Percentiles rank a stretch among this genome's conserved stretches.
Evolutionary conservation across 306 rosid genomes (phyloP).

Genomic region (Cyclanthera cordifolia): DNA sequence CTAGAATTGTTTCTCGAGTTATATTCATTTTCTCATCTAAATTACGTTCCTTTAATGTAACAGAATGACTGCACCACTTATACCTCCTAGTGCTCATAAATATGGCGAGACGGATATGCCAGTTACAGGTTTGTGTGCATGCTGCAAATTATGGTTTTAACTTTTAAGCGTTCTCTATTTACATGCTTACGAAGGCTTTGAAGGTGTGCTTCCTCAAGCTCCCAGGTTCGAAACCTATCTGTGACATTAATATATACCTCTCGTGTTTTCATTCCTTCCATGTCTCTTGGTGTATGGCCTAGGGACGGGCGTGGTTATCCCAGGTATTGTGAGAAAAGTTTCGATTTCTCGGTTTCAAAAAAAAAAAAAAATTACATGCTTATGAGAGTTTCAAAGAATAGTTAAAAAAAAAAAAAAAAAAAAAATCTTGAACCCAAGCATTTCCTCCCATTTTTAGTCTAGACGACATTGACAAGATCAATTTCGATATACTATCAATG

Average conservation of each 20-base stretch:
- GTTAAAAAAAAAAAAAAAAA: neutral
- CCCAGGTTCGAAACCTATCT: no score
- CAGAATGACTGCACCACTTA: slow-evolving; percentile 89
- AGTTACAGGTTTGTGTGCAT: slow-evolving; percentile 51
- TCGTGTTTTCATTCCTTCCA: no score
- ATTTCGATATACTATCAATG: no score
- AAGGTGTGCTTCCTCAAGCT: no score
- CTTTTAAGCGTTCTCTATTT: neutral
- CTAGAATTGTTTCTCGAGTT: neutral
- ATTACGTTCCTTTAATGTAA: slow-evolving; percentile 12
- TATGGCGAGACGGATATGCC: slow-evolving; percentile 70
- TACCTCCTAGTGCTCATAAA: slow-evolving; percentile 64
- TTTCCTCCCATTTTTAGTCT: neutral
- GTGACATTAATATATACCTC: no score
- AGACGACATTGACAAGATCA: neutral
- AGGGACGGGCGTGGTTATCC: no score
- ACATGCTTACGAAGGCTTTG: neutral
- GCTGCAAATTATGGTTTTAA: neutral
- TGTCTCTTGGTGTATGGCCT: no score
- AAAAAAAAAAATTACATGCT: no score
- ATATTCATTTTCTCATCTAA: neutral
- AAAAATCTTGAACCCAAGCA: neutral
- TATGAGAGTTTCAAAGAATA: neutral
- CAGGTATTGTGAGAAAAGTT: no score
- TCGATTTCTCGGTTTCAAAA: no score